Percentiles rank a stretch among this genome's conserved stretches.
Conservation (phyloP, 495 filamentous ascomycete genomes). For the Stereocaulon alpinum region DNA sequence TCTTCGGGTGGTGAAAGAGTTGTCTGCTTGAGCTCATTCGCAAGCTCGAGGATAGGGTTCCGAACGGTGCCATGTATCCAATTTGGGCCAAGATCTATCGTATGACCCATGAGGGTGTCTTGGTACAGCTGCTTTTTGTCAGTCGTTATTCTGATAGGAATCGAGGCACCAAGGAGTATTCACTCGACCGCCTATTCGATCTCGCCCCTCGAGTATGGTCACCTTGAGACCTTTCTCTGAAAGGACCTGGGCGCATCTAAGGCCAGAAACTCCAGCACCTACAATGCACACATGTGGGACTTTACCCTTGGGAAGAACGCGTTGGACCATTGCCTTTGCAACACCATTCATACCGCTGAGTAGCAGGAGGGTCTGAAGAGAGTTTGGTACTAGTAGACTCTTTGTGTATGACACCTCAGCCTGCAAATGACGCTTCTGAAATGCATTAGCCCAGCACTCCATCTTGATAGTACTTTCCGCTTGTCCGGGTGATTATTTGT, state of each 20-base stretch:
- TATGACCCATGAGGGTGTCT: constrained; percentile 30
- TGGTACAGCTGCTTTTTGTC: constrained; percentile 22
- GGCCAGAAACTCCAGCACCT: constrained; percentile 78
- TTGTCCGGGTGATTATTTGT: not conserved
- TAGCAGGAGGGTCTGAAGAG: not conserved
- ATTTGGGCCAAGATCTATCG: constrained; percentile 37
- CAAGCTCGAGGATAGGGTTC: constrained; percentile 78
- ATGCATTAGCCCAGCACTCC: constrained; percentile 1
- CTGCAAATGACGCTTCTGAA: not conserved
- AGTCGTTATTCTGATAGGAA: not conserved
- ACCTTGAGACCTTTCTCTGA: constrained; percentile 68
- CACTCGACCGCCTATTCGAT: constrained; percentile 77
- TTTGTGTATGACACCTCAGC: not conserved
- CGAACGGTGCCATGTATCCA: constrained; percentile 51
- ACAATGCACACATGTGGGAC: constrained; percentile 59
- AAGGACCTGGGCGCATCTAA: constrained; percentile 77
- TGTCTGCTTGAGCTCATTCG: constrained; percentile 52
- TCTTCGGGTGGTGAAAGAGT: constrained; percentile 46
- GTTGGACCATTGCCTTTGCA: constrained; percentile 9
- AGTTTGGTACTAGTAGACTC: not conserved
- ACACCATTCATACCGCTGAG: not conserved
- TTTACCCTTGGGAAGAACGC: constrained; percentile 23
- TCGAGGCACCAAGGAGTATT: constrained; percentile 19
- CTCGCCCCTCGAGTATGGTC: constrained; percentile 74
- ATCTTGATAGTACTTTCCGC: not conserved